A percentile compares a stretch with the other conserved stretches of the same genome.
Evolutionary conservation across 179 eudicot species (phyloP).

Genomic region (Actinidia polygama): DNA sequence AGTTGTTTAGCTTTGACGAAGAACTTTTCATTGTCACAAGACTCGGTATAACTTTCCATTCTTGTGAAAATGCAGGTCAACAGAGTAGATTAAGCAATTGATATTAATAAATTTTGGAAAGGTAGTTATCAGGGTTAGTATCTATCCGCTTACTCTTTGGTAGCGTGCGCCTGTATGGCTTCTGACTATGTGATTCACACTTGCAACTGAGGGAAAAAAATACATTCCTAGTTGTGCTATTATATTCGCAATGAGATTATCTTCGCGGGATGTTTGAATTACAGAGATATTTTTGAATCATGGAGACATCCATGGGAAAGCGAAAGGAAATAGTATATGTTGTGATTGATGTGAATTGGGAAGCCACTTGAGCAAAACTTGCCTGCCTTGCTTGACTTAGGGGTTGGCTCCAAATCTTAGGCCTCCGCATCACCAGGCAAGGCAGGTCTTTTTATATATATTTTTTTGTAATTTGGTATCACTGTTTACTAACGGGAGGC

Average conservation of each 20-base stretch:
- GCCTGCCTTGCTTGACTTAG: not conserved
- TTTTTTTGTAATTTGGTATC: no score
- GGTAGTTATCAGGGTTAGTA: conserved; percentile 5
- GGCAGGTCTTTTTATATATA: no score
- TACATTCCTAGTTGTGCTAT: not conserved
- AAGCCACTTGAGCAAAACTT: not conserved
- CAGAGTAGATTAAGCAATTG: not conserved
- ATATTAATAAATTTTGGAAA: not conserved
- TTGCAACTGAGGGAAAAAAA: not conserved
- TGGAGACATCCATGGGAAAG: no score
- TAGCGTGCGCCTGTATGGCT: not conserved
- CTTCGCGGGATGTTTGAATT: not conserved
- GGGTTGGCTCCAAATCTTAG: not conserved
- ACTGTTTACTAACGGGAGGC: no score
- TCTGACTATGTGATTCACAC: not conserved
- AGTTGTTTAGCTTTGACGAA: not conserved
- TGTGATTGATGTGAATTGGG: not conserved
- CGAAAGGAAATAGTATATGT: not conserved
- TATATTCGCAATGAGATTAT: not conserved
- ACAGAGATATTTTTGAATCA: no score
- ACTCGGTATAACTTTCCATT: not conserved
- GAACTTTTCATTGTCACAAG: not conserved
- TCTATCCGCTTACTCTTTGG: not conserved
- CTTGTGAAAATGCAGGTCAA: conserved; percentile 6
- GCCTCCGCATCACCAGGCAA: no score